These are phyloP conservation scores for Trypanosoma cruzi DNA, from an alignment of 208 protist species.

Conservation along the genomic window DNA sequence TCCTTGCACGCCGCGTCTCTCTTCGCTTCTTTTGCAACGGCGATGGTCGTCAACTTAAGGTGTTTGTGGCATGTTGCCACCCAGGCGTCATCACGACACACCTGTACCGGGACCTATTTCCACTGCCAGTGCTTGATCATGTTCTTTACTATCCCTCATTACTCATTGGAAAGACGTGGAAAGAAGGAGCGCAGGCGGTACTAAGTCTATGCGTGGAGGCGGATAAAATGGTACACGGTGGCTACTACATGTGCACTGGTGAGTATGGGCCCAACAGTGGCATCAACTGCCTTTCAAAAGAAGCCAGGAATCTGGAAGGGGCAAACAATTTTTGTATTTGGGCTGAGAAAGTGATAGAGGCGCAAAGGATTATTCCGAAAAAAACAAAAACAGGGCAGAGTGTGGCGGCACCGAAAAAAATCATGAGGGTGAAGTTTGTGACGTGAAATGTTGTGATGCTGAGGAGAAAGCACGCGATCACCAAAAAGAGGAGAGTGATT, in stretches of 20 bases:
- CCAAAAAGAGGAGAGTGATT: not conserved
- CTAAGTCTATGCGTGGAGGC: slow-evolving; percentile 58
- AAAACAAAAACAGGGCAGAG: not conserved
- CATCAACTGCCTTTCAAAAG: slow-evolving; percentile 61
- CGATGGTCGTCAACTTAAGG: slow-evolving; percentile 30
- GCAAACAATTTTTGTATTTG: slow-evolving; percentile 51
- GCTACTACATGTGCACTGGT: slow-evolving; percentile 81
- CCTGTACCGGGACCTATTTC: slow-evolving; percentile 85
- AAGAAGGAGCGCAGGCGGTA: slow-evolving; percentile 74
- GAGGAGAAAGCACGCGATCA: not conserved
- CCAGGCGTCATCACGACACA: slow-evolving; percentile 79
- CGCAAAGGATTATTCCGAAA: slow-evolving; percentile 10
- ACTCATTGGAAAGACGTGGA: slow-evolving; percentile 80
- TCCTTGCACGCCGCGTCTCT: slow-evolving; percentile 58
- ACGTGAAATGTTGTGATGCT: not conserved
- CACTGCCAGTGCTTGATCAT: slow-evolving; percentile 64
- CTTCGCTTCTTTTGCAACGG: slow-evolving; percentile 32
- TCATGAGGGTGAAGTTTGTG: slow-evolving; percentile 24
- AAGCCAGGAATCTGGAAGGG: slow-evolving; percentile 39
- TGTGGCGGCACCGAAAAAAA: not conserved
- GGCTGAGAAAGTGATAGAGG: slow-evolving; percentile 42
- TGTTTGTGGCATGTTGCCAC: slow-evolving; percentile 81
- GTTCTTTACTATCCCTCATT: slow-evolving; percentile 85
- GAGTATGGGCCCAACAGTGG: slow-evolving; percentile 70
- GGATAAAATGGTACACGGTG: slow-evolving; percentile 59